phyloP scores from a whole-genome alignment of 2,329 filamentous ascomycete species.

The Penicillium palitans region DNA sequence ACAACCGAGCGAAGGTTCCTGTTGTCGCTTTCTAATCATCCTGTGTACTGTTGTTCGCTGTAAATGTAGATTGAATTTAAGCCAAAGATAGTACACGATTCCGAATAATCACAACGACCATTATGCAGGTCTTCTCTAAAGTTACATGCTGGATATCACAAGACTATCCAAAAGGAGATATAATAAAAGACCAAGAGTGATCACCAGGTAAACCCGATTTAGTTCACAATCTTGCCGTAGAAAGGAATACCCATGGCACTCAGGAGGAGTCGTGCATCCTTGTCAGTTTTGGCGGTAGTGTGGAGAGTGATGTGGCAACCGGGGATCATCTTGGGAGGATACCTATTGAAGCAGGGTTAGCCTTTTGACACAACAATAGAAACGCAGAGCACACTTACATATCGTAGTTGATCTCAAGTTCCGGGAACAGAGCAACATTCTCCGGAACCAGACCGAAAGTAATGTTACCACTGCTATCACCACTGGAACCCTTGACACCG shows the following conservation, averaged over 20 bases:
- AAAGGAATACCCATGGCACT: conserved; percentile 76
- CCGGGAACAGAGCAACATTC: conserved; percentile 81
- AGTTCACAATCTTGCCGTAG: conserved; percentile 68
- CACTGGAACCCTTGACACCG: conserved; percentile 72
- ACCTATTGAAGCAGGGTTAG: conserved; percentile 44
- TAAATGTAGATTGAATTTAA: conserved; percentile 19
- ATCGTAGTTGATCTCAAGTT: conserved; percentile 93
- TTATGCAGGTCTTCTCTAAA: conserved; percentile 28
- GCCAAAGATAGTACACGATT: conserved; percentile 27
- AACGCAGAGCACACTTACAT: conserved; percentile 58
- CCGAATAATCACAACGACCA: conserved; percentile 26
- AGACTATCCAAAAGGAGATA: conserved; percentile 12
- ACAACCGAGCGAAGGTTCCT: neutral
- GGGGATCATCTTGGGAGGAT: conserved; percentile 73
- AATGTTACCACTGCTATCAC: conserved; percentile 86
- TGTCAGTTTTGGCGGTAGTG: conserved; percentile 80
- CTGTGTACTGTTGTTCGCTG: conserved; percentile 1
- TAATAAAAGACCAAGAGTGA: conserved; percentile 7
- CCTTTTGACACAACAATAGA: neutral
- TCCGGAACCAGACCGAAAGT: conserved; percentile 75
- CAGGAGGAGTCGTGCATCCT: conserved; percentile 76
- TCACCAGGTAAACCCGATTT: conserved; percentile 18
- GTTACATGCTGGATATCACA: conserved; percentile 28
- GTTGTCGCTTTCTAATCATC: neutral
- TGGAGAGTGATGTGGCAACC: conserved; percentile 81